Conservation (phyloP, 768 basidiomycete genomes). For the Pulveroboletus sp. region DNA sequence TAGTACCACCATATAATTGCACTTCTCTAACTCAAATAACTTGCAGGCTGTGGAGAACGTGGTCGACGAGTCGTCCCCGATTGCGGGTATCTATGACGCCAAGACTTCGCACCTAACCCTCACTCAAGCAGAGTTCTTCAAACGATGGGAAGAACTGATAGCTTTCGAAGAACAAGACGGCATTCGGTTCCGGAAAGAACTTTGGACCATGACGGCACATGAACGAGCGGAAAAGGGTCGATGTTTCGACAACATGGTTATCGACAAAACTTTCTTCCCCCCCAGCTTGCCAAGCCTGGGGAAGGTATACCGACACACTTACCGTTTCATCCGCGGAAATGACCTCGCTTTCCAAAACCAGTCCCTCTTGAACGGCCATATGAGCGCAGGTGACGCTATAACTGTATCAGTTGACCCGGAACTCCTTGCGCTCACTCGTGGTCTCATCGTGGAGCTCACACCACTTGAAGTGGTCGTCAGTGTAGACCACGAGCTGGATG, state of each 20-base stretch:
- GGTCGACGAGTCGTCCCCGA: slow-evolving; percentile 47
- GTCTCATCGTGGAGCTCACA: slow-evolving; percentile 74
- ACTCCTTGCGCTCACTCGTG: slow-evolving; percentile 78
- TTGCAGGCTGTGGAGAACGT: slow-evolving; percentile 67
- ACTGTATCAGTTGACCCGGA: slow-evolving; percentile 84
- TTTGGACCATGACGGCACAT: slow-evolving; percentile 85
- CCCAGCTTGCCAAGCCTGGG: slow-evolving; percentile 27
- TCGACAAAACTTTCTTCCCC: slow-evolving; percentile 45
- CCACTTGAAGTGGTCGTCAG: slow-evolving; percentile 66
- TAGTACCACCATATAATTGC: slow-evolving; percentile 3
- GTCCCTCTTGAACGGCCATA: slow-evolving; percentile 68
- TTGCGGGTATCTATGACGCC: slow-evolving; percentile 64
- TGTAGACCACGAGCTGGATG: slow-evolving; percentile 73
- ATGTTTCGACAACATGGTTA: slow-evolving; percentile 78
- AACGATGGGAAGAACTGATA: slow-evolving; percentile 84
- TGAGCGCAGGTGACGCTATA: slow-evolving; percentile 77
- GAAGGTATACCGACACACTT: slow-evolving; percentile 76
- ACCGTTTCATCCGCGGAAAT: slow-evolving; percentile 55
- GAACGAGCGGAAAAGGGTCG: slow-evolving; percentile 80
- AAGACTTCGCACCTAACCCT: slow-evolving; percentile 80
- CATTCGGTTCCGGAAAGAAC: slow-evolving; percentile 78
- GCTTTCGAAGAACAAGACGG: slow-evolving; percentile 86
- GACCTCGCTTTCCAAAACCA: slow-evolving; percentile 5
- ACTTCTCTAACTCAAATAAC: slow-evolving; percentile 1
- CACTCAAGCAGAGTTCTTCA: slow-evolving; percentile 73